phyloP scores from a whole-genome alignment of 2,329 filamentous ascomycete species.

The Colletotrichum plurivorum region DNA sequence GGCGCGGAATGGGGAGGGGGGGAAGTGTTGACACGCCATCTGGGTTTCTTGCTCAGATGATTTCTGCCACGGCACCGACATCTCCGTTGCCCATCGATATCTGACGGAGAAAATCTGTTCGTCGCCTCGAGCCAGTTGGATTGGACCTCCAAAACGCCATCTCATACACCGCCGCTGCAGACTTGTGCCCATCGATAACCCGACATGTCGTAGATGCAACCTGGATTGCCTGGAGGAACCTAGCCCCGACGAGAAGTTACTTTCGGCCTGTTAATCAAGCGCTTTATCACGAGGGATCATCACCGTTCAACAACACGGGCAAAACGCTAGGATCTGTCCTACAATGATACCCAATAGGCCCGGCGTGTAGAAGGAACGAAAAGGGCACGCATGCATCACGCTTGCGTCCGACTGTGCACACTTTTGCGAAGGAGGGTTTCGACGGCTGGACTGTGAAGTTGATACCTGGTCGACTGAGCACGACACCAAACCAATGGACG shows the following conservation, averaged over 20 bases:
- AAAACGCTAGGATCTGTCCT: no score
- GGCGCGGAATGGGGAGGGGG: not conserved
- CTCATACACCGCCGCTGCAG: slow-evolving; percentile 5
- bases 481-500: not conserved
- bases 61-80: not conserved
- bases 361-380: no score
- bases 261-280: no score
- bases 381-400: no score
- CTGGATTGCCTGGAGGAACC: not conserved
- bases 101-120: not conserved
- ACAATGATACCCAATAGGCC: no score
- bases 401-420: no score
- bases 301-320: no score
- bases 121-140: not conserved
- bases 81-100: not conserved
- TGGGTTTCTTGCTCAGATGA: slow-evolving; percentile 1
- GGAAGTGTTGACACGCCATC: slow-evolving; percentile 3
- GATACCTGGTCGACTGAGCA: no score
- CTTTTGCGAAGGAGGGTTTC: no score
- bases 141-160: not conserved
- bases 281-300: no score
- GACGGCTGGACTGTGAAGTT: no score
- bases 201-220: not conserved
- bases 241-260: not conserved
- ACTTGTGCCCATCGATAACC: not conserved